Base-by-base conservation (phyloP, 2,329 filamentous ascomycete species). In the Trichophyton mentagrophytes region DNA sequence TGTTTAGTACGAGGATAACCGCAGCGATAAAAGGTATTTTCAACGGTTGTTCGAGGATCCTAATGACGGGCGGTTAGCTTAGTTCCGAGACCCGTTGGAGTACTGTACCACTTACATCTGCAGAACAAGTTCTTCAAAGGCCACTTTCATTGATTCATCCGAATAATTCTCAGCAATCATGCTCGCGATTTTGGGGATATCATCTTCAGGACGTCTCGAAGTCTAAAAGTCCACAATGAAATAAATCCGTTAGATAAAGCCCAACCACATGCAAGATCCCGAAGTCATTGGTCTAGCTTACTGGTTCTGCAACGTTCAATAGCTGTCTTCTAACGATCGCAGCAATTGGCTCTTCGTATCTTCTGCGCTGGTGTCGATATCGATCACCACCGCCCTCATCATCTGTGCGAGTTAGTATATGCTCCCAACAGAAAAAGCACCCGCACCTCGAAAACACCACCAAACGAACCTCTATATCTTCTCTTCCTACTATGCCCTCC, bases 1-100 rank as follows among this genome's bases (percentile, higher is more conserved):
- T 82, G 76, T 97, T 96, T 65, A 86, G 82, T 61, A 90, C 82
- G 61, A 96, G 80, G 49, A 95, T 82, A 13, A 92, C 85, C 20
- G 88, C 89, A 8, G 91, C 90, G 42, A 95, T 82, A 71, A 96
- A 97, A 0, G 93, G 92, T n/a, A 90, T 95, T 79, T 97, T 97
- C 73, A 99, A 86, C 0, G 93, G 93, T 76, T 99, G 93, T 76
- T 99, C 93, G 40, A 89, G 72, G 49, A 88, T 81, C 65, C 82
- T 84, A 62, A 27, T 55, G 8, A 17, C 5, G n/a, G 20, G 40
- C 38, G 17, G 11, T 57, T 57, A 38, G 55, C 27, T 40, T 44
- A 7, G 2, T n/a, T 44, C 4, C 15, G n/a, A 15, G 15, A 5
- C 5, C 15, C 40, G 17, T 15, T n/a, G 38, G 13, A n/a, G n/a